phyloP scores from a whole-genome alignment of 2,329 filamentous ascomycete species.

The Xylariaceae sp. region DNA sequence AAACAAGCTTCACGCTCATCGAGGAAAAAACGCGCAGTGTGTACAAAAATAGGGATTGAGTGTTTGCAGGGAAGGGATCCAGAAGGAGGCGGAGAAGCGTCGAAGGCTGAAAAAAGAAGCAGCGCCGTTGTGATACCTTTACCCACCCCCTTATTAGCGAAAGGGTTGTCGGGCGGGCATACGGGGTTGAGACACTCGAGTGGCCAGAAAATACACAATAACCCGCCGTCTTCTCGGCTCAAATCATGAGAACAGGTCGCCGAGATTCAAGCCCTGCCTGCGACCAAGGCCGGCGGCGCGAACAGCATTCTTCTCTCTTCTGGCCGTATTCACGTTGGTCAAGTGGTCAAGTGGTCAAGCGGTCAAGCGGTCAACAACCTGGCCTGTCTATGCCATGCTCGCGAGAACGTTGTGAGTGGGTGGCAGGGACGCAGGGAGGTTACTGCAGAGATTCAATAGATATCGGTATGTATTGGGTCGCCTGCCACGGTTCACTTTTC shows the following conservation, averaged over 20 bases:
- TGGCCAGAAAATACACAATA: background rate
- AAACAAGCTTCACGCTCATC: background rate
- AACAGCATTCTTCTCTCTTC: background rate
- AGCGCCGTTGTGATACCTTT: constrained; percentile 12
- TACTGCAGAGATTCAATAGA: background rate
- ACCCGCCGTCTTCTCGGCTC: background rate
- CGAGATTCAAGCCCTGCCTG: background rate
- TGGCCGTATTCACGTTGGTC: too few species aligned
- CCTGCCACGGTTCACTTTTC: background rate
- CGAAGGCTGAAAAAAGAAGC: constrained; percentile 15
- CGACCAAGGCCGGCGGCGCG: background rate
- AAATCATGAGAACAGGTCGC: background rate
- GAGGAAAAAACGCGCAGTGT: background rate
- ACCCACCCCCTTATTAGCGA: constrained; percentile 1
- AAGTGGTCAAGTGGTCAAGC: too few species aligned
- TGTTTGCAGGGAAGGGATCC: background rate
- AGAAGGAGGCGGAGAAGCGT: background rate
- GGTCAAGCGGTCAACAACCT: too few species aligned
- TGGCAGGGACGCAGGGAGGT: too few species aligned
- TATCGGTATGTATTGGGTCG: background rate
- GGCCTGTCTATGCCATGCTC: background rate
- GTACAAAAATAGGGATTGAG: background rate
- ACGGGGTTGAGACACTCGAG: background rate
- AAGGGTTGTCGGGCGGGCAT: background rate
- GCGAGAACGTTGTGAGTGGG: background rate